Evolutionary conservation across 805 yeast species (phyloP).

Genomic region (Candida sphagnicola): DNA sequence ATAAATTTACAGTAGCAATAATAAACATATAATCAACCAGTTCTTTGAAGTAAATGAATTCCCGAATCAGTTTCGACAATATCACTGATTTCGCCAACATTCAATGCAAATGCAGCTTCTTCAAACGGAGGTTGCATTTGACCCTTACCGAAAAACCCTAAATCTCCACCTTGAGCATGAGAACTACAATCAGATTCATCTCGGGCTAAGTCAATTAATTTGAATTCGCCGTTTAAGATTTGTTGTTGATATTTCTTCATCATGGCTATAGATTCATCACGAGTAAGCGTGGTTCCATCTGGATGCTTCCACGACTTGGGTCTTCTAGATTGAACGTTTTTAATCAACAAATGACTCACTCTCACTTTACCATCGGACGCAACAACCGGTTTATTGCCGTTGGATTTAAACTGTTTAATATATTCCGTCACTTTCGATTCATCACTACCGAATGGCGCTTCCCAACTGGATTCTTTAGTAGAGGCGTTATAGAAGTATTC

Average conservation of each 20-base stretch:
- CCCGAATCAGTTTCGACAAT: conserved; percentile 90
- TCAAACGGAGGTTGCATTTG: conserved; percentile 96
- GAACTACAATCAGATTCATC: conserved; percentile 89
- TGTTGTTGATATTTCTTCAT: conserved; percentile 53
- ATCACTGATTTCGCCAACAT: conserved; percentile 79
- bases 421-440: conserved; percentile 53
- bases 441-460: conserved; percentile 83
- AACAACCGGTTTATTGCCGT: conserved; percentile 44
- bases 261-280: conserved; percentile 77
- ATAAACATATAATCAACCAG: conserved; percentile 42
- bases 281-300: conserved; percentile 66
- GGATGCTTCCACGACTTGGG: conserved; percentile 88
- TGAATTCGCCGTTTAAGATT: conserved; percentile 60
- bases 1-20: not conserved
- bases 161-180: conserved; percentile 84
- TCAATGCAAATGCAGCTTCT: conserved; percentile 74
- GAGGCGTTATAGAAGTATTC: conserved; percentile 77
- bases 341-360: conserved; percentile 77
- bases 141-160: conserved; percentile 84
- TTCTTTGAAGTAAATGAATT: conserved; percentile 81
- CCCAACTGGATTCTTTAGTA: conserved; percentile 81
- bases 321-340: conserved; percentile 78
- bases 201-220: conserved; percentile 68
- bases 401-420: conserved; percentile 36
- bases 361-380: conserved; percentile 56